These are phyloP conservation scores for Penicillium samsonianum DNA, from an alignment of 495 filamentous ascomycete species.

Conservation along the genomic window DNA sequence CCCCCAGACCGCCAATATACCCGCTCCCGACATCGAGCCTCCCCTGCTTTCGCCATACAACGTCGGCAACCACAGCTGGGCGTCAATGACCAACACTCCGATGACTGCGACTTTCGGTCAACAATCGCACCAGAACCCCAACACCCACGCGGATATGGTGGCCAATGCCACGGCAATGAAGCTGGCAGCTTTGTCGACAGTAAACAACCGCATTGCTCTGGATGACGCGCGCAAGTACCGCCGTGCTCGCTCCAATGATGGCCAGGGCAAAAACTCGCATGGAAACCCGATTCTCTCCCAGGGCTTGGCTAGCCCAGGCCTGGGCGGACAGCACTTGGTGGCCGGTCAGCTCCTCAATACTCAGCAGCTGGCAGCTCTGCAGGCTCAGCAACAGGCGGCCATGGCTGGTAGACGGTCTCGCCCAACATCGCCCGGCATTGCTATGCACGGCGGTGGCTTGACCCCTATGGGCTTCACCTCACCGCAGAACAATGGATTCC, in stretches of 20 bases:
- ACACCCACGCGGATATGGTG: constrained; percentile 91
- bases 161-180: constrained; percentile 99
- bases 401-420: constrained; percentile 83
- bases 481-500: constrained; percentile 92
- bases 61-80: constrained; percentile 87
- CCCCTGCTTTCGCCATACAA: constrained; percentile 89
- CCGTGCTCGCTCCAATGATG: constrained; percentile 85
- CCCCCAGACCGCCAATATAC: constrained; percentile 80
- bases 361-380: constrained; percentile 83
- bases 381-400: constrained; percentile 78
- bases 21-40: constrained; percentile 74
- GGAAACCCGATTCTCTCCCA: constrained; percentile 51
- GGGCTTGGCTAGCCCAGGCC: constrained; percentile 50
- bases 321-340: constrained; percentile 70
- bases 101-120: constrained; percentile 83
- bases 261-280: constrained; percentile 53
- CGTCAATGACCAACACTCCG: constrained; percentile 96
- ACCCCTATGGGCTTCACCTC: constrained; percentile 76
- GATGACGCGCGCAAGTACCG: constrained; percentile 96
- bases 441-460: constrained; percentile 65
- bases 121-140: constrained; percentile 45
- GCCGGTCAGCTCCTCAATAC: constrained; percentile 82
- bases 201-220: constrained; percentile 96
- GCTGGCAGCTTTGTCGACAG: constrained; percentile 91
- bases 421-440: constrained; percentile 87